phyloP scores from a whole-genome alignment of 129 eudicot genomes.

The Flaveria robusta region DNA sequence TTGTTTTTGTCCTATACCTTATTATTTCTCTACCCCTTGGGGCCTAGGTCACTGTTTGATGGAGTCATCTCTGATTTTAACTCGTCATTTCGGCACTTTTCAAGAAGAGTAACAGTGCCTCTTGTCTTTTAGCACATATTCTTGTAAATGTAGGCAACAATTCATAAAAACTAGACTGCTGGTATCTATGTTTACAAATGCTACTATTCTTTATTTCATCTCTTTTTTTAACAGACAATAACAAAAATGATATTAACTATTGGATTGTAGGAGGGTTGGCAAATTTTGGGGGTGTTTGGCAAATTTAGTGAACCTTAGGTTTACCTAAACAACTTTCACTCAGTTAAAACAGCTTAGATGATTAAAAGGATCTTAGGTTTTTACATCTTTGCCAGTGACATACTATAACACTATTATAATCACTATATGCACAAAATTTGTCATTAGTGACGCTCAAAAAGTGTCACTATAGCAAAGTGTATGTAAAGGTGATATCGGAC shows the following conservation, averaged over 20 bases:
- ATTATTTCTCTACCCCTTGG: constrained; percentile 24
- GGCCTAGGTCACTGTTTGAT: constrained; percentile 21
- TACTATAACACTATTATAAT: not conserved
- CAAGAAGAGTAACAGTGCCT: constrained; percentile 13
- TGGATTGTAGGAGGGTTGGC: too few relatives aligned
- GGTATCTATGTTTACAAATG: constrained; percentile 23
- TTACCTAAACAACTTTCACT: not conserved
- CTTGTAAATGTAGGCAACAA: not conserved
- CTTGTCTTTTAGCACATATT: constrained; percentile 13
- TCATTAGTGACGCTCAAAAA: not conserved
- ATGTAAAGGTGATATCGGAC: too few relatives aligned
- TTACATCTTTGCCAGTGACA: not conserved
- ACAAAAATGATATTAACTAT: too few relatives aligned
- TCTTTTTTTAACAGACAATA: not conserved
- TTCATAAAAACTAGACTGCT: constrained; percentile 17
- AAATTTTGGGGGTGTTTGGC: too few relatives aligned
- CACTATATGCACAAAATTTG: not conserved
- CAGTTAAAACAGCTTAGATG: not conserved
- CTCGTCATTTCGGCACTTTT: constrained; percentile 17
- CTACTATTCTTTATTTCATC: not conserved
- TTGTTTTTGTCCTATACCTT: constrained; percentile 30
- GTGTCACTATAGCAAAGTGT: not conserved
- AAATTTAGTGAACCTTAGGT: not conserved
- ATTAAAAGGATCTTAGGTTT: not conserved
- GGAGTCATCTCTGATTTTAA: constrained; percentile 5